phyloP scores from a whole-genome alignment of 2,329 filamentous ascomycete genomes.

The Epichloe baconii region DNA sequence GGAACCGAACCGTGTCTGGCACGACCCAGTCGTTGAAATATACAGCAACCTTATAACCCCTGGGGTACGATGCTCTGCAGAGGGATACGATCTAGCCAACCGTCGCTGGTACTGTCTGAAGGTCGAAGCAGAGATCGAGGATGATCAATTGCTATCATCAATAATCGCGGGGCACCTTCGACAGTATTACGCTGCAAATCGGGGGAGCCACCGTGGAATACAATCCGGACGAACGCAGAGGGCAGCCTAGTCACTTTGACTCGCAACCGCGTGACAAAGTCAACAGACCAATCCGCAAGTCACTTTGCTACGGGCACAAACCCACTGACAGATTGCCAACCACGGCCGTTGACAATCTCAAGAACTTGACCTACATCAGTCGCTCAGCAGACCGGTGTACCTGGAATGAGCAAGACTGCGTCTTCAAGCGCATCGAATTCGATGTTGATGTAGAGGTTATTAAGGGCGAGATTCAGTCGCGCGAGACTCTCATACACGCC shows the following conservation, averaged over 20 bases:
- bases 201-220: not conserved
- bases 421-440: conserved; percentile 13
- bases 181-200: conserved; percentile 2
- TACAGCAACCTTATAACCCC: conserved; percentile 5
- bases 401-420: conserved; percentile 6
- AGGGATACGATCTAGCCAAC: conserved; percentile 9
- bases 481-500: conserved; percentile 6
- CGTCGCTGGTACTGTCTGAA: conserved; percentile 10
- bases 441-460: conserved; percentile 7
- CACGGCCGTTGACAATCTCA: conserved; percentile 2
- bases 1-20: conserved; percentile 6
- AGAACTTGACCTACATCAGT: conserved; percentile 7
- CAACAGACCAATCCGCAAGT: conserved; percentile 2
- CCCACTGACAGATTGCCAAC: conserved; percentile 6
- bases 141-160: conserved; percentile 1
- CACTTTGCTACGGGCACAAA: conserved; percentile 1
- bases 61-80: conserved; percentile 3
- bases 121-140: conserved; percentile 4
- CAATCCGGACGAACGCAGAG: not conserved
- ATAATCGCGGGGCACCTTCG: not conserved
- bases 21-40: conserved; percentile 7
- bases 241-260: not conserved
- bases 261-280: conserved; percentile 1
- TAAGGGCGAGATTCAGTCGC: conserved; percentile 7
- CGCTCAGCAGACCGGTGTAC: conserved; percentile 6